Evolutionary conservation across 2,329 filamentous ascomycete genomes (phyloP).

Genomic region (Verticillium nonalfalfae): DNA sequence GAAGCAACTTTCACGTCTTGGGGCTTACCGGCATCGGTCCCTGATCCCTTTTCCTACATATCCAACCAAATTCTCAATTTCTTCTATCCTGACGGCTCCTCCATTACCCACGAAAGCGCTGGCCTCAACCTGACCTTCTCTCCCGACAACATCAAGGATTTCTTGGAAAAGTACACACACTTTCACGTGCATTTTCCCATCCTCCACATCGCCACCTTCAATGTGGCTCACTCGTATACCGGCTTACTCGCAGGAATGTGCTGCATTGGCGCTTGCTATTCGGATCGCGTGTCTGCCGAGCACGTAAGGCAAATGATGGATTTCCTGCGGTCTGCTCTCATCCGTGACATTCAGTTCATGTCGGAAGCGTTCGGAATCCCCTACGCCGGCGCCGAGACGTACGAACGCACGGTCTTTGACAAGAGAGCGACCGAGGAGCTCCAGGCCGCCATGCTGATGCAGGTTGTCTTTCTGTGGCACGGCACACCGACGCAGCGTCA

Average conservation of each 20-base stretch:
- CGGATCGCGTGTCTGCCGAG: slow-evolving; percentile 50
- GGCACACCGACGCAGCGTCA: slow-evolving; percentile 61
- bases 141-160: slow-evolving; percentile 62
- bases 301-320: slow-evolving; percentile 66
- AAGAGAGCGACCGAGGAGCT: slow-evolving; percentile 46
- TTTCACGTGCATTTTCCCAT: slow-evolving; percentile 70
- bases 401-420: slow-evolving; percentile 5
- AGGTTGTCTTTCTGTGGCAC: slow-evolving; percentile 62
- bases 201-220: slow-evolving; percentile 66
- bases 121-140: slow-evolving; percentile 56
- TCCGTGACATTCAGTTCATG: slow-evolving; percentile 46
- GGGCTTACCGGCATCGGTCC: slow-evolving; percentile 38
- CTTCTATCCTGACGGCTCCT: slow-evolving; percentile 49
- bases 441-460: slow-evolving; percentile 58
- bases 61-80: slow-evolving; percentile 51
- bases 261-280: slow-evolving; percentile 70
- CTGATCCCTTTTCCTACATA: slow-evolving; percentile 46
- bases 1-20: slow-evolving; percentile 43
- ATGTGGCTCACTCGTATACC: slow-evolving; percentile 58
- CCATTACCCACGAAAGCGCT: slow-evolving; percentile 47
- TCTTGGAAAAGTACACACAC: slow-evolving; percentile 64
- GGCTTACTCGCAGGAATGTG: slow-evolving; percentile 64
- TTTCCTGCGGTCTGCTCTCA: slow-evolving; percentile 50
- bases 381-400: background rate
- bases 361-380: slow-evolving; percentile 20